Percentiles rank a stretch among this genome's conserved stretches.
phyloP scores from a whole-genome alignment of 805 yeast species.

The Wickerhamomyces hampshirensis region DNA sequence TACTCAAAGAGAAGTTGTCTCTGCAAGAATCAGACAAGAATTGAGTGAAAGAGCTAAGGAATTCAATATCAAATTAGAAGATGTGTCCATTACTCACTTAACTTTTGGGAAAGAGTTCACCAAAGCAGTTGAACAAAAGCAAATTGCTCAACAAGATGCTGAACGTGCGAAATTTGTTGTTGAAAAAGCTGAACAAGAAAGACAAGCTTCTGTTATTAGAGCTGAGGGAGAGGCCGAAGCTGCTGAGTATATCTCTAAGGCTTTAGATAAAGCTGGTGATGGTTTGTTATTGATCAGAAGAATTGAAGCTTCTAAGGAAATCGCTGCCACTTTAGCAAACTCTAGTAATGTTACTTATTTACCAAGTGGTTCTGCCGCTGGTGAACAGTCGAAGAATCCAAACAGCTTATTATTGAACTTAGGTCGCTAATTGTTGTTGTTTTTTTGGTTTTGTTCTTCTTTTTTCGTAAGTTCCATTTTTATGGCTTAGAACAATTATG shows the following conservation, averaged over 20 bases:
- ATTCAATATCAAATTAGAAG: slow-evolving; percentile 88
- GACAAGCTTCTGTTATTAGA: slow-evolving; percentile 89
- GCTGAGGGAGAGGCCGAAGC: slow-evolving; percentile 99
- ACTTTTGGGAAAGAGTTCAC: slow-evolving; percentile 96
- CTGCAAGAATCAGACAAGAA: slow-evolving; percentile 84
- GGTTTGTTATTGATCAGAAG: slow-evolving; percentile 91
- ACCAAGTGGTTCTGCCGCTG: slow-evolving; percentile 50
- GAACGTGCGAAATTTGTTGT: slow-evolving; percentile 92
- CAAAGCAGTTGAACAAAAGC: slow-evolving; percentile 97
- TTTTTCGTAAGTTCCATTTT: no score
- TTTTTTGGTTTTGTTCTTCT: no score
- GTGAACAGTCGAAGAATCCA: slow-evolving; percentile 28
- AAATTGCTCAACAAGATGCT: slow-evolving; percentile 99
- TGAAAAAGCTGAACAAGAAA: slow-evolving; percentile 95
- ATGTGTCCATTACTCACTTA: slow-evolving; percentile 96
- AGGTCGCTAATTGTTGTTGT: slow-evolving; percentile 44
- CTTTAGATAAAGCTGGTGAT: slow-evolving; percentile 91
- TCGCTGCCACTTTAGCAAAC: slow-evolving; percentile 79
- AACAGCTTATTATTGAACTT: slow-evolving; percentile 62
- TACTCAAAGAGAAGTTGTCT: slow-evolving; percentile 94
- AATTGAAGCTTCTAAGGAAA: slow-evolving; percentile 94
- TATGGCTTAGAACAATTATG: no score
- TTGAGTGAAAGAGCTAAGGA: slow-evolving; percentile 78
- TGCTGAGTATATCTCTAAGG: slow-evolving; percentile 91
- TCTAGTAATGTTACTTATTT: slow-evolving; percentile 86